Percentiles rank a stretch among this genome's conserved stretches.
Conservation (phyloP, 345 rosid genomes). For the Eucalyptus albens region DNA sequence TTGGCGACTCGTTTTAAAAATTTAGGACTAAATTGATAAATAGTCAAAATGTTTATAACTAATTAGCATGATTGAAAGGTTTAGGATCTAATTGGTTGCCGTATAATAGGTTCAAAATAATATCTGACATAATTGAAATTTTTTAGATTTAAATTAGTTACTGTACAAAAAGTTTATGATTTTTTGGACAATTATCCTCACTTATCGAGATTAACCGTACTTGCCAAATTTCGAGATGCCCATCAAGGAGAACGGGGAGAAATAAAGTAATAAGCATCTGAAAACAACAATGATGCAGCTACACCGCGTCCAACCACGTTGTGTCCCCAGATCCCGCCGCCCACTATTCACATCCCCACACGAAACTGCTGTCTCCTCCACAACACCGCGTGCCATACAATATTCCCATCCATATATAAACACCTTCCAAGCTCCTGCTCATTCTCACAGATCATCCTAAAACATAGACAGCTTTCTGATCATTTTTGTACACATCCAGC, state of each 20-base stretch:
- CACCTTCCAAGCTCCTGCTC: not conserved
- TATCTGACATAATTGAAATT: fast-evolving
- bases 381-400: not conserved
- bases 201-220: fast-evolving
- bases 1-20: fast-evolving
- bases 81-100: fast-evolving
- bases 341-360: not conserved
- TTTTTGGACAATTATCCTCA: no score
- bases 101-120: no score
- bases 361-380: not conserved
- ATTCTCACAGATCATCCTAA: not conserved
- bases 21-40: fast-evolving
- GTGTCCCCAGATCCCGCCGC: not conserved
- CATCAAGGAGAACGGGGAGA: no score
- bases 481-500: not conserved
- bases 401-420: not conserved
- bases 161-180: fast-evolving
- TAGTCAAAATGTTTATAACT: no score
- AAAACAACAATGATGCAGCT: not conserved
- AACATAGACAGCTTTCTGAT: not conserved
- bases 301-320: not conserved
- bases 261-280: no score
- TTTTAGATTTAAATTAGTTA: no score
- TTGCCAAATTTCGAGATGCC: no score
- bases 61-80: no score